These are phyloP conservation scores for Starmerella bombi DNA, from an alignment of 805 yeast genomes.

Conservation along the genomic window DNA sequence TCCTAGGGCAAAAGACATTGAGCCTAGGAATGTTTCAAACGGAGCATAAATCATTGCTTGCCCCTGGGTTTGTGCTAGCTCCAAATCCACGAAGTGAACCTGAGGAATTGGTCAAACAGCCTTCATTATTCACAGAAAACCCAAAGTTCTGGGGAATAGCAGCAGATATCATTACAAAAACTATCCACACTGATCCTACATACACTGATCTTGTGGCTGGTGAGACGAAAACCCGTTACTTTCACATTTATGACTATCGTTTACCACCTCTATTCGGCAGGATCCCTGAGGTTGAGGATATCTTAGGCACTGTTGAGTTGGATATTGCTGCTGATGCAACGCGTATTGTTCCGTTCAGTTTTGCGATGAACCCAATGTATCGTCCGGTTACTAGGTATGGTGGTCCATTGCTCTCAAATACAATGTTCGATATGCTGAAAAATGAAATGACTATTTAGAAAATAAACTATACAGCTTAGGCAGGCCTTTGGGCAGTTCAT, in stretches of 20 bases:
- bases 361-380: constrained; percentile 48
- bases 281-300: constrained; percentile 57
- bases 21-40: constrained; percentile 22
- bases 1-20: constrained; percentile 20
- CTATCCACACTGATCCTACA: constrained; percentile 24
- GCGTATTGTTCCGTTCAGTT: constrained; percentile 39
- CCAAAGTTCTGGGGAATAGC: constrained; percentile 20
- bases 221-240: constrained; percentile 35
- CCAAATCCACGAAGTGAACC: constrained; percentile 18
- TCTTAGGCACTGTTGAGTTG: constrained; percentile 56
- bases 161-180: constrained; percentile 16
- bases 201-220: constrained; percentile 25
- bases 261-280: constrained; percentile 51
- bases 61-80: constrained; percentile 17
- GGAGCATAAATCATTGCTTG: constrained; percentile 6
- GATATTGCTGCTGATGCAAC: constrained; percentile 33
- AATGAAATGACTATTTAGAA: neutral
- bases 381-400: constrained; percentile 40
- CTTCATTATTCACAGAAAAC: constrained; percentile 18
- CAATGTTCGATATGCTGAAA: constrained; percentile 32
- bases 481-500: too few relatives aligned
- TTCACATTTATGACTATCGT: constrained; percentile 64
- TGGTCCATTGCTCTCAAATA: constrained; percentile 40
- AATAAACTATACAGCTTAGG: too few relatives aligned
- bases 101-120: constrained; percentile 13